Evolutionary conservation across 129 eudicot species (phyloP).

Genomic region (Arctium minus): DNA sequence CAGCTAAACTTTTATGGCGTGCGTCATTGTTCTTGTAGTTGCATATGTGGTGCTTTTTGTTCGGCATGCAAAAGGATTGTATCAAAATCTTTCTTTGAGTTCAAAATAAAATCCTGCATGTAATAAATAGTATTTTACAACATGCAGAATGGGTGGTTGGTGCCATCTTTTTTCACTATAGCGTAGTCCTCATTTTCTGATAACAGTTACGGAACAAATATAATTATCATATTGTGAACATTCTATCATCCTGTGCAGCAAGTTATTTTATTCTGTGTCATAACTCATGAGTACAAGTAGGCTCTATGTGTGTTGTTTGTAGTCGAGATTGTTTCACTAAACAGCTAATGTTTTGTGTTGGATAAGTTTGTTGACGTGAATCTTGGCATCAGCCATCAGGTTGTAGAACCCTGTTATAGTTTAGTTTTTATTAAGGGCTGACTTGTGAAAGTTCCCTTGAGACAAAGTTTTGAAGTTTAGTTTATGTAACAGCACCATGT

Average conservation of each 20-base stretch:
- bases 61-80: not conserved
- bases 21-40: not conserved
- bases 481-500: not conserved
- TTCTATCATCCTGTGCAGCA: not conserved
- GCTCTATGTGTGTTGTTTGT: not conserved
- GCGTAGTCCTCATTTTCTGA: not conserved
- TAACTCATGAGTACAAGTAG: slow-evolving; percentile 4
- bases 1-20: not conserved
- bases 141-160: not conserved
- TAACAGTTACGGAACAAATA: not conserved
- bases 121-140: not conserved
- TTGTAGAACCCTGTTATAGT: not conserved
- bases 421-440: not conserved
- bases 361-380: not conserved
- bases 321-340: not conserved
- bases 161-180: not conserved
- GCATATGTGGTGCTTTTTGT: not conserved
- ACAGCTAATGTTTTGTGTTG: not conserved
- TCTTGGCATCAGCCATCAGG: not conserved
- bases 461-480: not conserved
- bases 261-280: not conserved
- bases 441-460: not conserved
- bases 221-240: not conserved
- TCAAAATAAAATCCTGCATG: not conserved
- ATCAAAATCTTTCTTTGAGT: not conserved